Evolutionary conservation across 1,139 yeast genomes (phyloP).

Genomic region (Hemisphaericaspora lyxosophila): DNA sequence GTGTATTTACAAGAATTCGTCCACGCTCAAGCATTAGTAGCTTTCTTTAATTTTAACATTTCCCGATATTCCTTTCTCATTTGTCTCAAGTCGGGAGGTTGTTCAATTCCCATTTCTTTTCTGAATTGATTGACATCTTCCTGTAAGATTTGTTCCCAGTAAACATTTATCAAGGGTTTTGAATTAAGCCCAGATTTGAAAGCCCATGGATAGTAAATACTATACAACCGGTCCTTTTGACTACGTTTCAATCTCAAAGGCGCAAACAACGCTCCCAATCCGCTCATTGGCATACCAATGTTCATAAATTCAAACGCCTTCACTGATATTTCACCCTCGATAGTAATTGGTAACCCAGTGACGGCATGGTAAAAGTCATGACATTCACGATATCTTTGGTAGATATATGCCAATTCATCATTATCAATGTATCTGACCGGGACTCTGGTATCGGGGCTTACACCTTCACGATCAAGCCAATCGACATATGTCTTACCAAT

Average conservation of each 20-base stretch:
- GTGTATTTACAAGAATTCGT: neutral
- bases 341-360: conserved; percentile 83
- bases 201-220: conserved; percentile 89
- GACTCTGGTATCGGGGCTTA: conserved; percentile 90
- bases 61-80: conserved; percentile 50
- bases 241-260: conserved; percentile 65
- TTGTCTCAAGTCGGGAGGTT: conserved; percentile 74
- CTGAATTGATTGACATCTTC: conserved; percentile 73
- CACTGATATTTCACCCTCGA: conserved; percentile 94
- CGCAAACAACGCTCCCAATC: conserved; percentile 84
- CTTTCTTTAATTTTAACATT: conserved; percentile 12
- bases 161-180: conserved; percentile 79
- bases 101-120: conserved; percentile 65
- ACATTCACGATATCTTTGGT: conserved; percentile 91
- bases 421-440: conserved; percentile 85
- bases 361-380: conserved; percentile 96
- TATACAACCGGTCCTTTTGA: conserved; percentile 53
- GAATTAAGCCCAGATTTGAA: conserved; percentile 68
- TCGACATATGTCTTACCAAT: conserved; percentile 75
- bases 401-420: conserved; percentile 87
- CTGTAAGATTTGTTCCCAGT: conserved; percentile 86
- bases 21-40: too few species aligned
- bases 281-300: conserved; percentile 94
- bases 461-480: conserved; percentile 87
- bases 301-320: conserved; percentile 92